Conservation (phyloP, 2,329 filamentous ascomycete genomes). For the Cercospora beticola region DNA sequence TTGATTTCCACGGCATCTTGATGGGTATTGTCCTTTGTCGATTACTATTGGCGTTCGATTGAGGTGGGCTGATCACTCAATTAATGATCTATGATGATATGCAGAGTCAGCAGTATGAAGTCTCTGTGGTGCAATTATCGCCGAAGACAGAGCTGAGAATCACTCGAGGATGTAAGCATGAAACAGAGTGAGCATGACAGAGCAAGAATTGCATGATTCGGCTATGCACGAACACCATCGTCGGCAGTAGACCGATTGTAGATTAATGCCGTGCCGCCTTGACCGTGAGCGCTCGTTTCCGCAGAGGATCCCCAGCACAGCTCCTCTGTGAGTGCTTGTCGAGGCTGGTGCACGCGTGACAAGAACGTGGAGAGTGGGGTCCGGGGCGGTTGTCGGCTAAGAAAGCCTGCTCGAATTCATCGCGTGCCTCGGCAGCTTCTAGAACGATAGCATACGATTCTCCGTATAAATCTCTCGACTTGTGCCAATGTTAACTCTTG, state of each 20-base stretch:
- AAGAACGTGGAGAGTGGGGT: slow-evolving; percentile 10
- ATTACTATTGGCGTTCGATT: neutral
- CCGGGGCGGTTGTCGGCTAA: neutral
- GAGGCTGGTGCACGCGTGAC: neutral
- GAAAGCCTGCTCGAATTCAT: neutral
- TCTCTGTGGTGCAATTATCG: neutral
- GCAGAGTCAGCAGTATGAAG: neutral
- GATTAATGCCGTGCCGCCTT: neutral
- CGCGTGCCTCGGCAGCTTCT: slow-evolving; percentile 2
- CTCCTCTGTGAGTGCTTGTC: neutral
- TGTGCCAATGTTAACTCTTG: neutral
- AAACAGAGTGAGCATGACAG: neutral
- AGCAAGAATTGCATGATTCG: neutral
- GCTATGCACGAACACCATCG: neutral
- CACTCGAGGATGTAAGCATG: neutral
- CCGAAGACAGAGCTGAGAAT: neutral
- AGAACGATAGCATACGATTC: neutral
- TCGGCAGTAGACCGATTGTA: neutral
- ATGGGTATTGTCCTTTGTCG: neutral
- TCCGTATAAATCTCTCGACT: neutral
- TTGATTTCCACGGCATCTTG: slow-evolving; percentile 54
- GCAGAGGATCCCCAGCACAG: neutral
- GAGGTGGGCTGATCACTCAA: neutral
- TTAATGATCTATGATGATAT: neutral
- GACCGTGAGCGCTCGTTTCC: neutral